Conservation (phyloP, 306 rosid species). For the barrel medic (Medicago truncatula) region MtrunA17r5.0-ANR NC_053049.1:37710501-37711000, state of each 20-base stretch:
- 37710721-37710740: not conserved
- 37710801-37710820: slow-evolving; percentile 4
- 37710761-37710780: slow-evolving; percentile 22
- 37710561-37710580: slow-evolving; percentile 72
- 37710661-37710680: not conserved
- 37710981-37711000: not conserved
- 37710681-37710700: slow-evolving; percentile 6
- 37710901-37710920: slow-evolving; percentile 14
- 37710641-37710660: slow-evolving; percentile 71
- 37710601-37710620: slow-evolving; percentile 87
- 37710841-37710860: slow-evolving; percentile 25
- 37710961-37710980: not conserved
- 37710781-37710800: not conserved
- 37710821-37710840: slow-evolving; percentile 20
- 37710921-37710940: not conserved
- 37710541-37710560: slow-evolving; percentile 84
- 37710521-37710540: slow-evolving; percentile 97
- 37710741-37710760: not conserved
- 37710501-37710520: slow-evolving; percentile 90
- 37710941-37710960: slow-evolving; percentile 15
- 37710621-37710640: slow-evolving; percentile 58
- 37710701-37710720: not conserved
- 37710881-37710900: slow-evolving; percentile 32
- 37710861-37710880: slow-evolving; percentile 27
- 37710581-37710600: slow-evolving; percentile 93